phyloP scores from a whole-genome alignment of 2,329 filamentous ascomycete genomes.

The Fusarium pilosicola region DNA sequence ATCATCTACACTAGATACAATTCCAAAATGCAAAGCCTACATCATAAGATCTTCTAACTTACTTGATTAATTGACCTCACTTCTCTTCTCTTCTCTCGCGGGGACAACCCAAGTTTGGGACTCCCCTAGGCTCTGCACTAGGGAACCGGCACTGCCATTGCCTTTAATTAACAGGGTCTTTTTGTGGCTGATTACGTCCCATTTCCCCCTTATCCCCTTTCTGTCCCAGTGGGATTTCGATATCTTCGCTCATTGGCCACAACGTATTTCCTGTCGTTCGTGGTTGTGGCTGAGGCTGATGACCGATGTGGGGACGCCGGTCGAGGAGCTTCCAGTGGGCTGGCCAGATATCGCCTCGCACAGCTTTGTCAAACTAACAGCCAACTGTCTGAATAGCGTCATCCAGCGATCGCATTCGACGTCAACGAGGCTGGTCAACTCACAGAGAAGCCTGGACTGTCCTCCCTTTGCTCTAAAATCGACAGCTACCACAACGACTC shows the following conservation, averaged over 20 bases:
- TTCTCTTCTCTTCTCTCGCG: not conserved
- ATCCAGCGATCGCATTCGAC: not conserved
- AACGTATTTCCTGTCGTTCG: slow-evolving; percentile 5
- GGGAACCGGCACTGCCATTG: slow-evolving; percentile 6
- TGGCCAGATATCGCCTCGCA: slow-evolving; percentile 32
- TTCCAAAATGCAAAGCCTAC: not conserved
- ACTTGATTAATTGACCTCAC: not conserved
- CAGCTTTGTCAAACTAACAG: slow-evolving; percentile 23
- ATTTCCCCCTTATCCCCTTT: slow-evolving; percentile 21
- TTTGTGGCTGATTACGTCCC: slow-evolving; percentile 37
- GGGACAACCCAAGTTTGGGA: not conserved
- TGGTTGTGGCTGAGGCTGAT: slow-evolving; percentile 18
- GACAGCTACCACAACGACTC: not conserved
- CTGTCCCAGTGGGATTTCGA: not conserved
- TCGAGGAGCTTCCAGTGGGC: slow-evolving; percentile 28
- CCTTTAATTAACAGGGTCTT: slow-evolving; percentile 37
- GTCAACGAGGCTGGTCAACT: not conserved
- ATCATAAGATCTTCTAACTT: too few relatives aligned
- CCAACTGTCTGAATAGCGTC: slow-evolving; percentile 1
- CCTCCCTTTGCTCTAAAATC: not conserved
- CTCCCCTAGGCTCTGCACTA: not conserved
- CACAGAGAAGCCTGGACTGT: not conserved
- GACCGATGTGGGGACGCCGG: slow-evolving; percentile 14
- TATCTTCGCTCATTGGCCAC: slow-evolving; percentile 1
- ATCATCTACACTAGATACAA: accelerated